These are phyloP conservation scores for Thermothelomyces thermophilus DNA, from an alignment of 2,329 filamentous ascomycete genomes.

Conservation along the genomic window DNA sequence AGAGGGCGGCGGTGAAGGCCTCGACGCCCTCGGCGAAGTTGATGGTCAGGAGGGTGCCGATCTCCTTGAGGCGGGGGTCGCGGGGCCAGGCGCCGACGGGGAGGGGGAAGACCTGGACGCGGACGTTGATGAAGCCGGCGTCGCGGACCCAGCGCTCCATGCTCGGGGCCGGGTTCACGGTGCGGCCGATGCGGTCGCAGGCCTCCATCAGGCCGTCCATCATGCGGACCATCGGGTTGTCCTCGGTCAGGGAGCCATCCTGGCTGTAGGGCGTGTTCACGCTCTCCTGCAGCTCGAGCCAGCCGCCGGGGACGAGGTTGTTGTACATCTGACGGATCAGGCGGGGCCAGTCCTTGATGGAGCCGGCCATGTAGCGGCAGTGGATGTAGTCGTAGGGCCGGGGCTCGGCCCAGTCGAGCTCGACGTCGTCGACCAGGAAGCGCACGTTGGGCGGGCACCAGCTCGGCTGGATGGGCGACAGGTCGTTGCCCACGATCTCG, in stretches of 20 bases:
- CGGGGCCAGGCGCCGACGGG: constrained; percentile 14
- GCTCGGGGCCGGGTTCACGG: constrained; percentile 39
- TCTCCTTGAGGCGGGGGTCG: constrained; percentile 17
- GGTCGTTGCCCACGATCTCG: background rate
- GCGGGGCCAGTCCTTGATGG: background rate
- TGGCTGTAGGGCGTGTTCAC: constrained; percentile 38
- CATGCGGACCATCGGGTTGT: constrained; percentile 40
- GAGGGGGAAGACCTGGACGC: constrained; percentile 24
- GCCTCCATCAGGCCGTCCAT: constrained; percentile 38
- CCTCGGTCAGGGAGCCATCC: constrained; percentile 31
- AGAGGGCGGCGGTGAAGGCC: constrained; percentile 18
- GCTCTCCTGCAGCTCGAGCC: constrained; percentile 10
- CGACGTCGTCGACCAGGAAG: background rate
- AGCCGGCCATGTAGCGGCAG: background rate
- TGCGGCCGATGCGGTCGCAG: constrained; percentile 38
- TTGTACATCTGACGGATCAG: background rate
- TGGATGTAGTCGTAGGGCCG: background rate
- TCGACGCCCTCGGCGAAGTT: constrained; percentile 22
- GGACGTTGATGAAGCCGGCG: constrained; percentile 47
- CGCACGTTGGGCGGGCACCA: background rate
- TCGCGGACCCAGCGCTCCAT: constrained; percentile 40
- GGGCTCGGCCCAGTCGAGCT: background rate
- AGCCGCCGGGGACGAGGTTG: background rate
- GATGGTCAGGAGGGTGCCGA: constrained; percentile 15
- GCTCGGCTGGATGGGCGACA: background rate